Conservation (phyloP, 2,329 filamentous ascomycete genomes). For the Verticillium albo-atrum region DNA sequence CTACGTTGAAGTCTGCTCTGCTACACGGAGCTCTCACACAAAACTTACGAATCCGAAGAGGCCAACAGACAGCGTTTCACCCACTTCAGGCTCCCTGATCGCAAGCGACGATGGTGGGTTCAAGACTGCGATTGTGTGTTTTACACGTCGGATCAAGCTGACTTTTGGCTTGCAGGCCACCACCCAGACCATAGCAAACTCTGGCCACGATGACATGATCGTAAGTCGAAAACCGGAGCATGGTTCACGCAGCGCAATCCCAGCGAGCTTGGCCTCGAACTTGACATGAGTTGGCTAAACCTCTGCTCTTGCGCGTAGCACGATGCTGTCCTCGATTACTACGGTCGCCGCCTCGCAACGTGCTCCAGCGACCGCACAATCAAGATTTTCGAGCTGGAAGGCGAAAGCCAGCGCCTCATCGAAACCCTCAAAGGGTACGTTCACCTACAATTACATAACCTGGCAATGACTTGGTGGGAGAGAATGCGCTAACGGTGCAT, state of each 20-base stretch:
- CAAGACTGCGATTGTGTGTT: neutral
- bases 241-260: neutral
- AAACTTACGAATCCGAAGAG: no score
- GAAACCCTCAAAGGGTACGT: slow-evolving; percentile 91
- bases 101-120: neutral
- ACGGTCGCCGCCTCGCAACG: slow-evolving; percentile 90
- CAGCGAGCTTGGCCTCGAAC: neutral
- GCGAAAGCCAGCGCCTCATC: slow-evolving; percentile 80
- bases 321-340: slow-evolving; percentile 98
- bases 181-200: slow-evolving; percentile 40
- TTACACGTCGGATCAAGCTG: neutral
- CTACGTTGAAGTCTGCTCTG: no score
- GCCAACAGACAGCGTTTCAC: no score
- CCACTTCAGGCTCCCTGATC: neutral
- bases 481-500: neutral
- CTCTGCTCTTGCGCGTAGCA: slow-evolving; percentile 51
- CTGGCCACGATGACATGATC: slow-evolving; percentile 96
- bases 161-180: slow-evolving; percentile 11
- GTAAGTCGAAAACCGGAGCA: slow-evolving; percentile 52
- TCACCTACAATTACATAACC: neutral
- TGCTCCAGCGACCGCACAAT: slow-evolving; percentile 98
- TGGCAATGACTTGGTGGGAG: neutral
- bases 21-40: no score
- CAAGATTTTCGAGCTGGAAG: slow-evolving; percentile 98
- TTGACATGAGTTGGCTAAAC: neutral